Conservation (phyloP, 352 stramenopile genomes). For the Globisporangium apiculatum region DNA sequence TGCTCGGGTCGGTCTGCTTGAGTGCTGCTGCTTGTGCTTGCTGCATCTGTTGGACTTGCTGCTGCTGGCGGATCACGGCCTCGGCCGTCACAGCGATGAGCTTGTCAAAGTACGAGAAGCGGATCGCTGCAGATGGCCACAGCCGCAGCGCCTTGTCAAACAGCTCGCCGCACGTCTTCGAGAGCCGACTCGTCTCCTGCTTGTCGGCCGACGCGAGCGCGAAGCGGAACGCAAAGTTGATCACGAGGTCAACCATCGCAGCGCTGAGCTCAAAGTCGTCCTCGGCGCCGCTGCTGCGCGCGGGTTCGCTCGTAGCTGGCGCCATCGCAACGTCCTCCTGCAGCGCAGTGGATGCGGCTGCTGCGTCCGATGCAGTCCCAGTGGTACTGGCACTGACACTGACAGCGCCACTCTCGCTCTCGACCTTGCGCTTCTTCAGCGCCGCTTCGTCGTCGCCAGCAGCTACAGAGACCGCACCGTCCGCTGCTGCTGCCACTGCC, state of each 20-base stretch:
- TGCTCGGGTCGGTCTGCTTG: slow-evolving; percentile 7
- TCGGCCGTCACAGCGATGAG: slow-evolving; percentile 86
- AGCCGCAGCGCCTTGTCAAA: slow-evolving; percentile 83
- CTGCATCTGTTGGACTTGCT: slow-evolving; percentile 22
- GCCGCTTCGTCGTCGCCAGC: slow-evolving; percentile 6
- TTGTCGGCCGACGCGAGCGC: slow-evolving; percentile 85
- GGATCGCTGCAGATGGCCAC: slow-evolving; percentile 82
- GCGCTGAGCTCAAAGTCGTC: slow-evolving; percentile 85
- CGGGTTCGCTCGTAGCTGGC: slow-evolving; percentile 2
- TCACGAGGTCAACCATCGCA: slow-evolving; percentile 87
- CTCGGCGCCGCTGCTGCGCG: slow-evolving; percentile 31
- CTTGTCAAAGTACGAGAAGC: slow-evolving; percentile 89
- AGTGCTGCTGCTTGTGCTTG: neutral
- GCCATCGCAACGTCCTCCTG: slow-evolving; percentile 6
- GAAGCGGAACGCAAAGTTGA: slow-evolving; percentile 90
- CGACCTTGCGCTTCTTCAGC: slow-evolving; percentile 44
- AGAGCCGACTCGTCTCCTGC: slow-evolving; percentile 80
- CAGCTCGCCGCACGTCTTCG: slow-evolving; percentile 84
- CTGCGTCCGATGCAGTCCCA: neutral
- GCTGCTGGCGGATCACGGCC: slow-evolving; percentile 72
- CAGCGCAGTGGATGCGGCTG: neutral
- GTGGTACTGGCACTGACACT: slow-evolving; percentile 3
- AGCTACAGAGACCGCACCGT: no score
- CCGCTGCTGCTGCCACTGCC: neutral
- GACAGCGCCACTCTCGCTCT: slow-evolving; percentile 15